Base-by-base conservation (phyloP, 2,329 filamentous ascomycete genomes). In the Colletotrichum sp. region DNA sequence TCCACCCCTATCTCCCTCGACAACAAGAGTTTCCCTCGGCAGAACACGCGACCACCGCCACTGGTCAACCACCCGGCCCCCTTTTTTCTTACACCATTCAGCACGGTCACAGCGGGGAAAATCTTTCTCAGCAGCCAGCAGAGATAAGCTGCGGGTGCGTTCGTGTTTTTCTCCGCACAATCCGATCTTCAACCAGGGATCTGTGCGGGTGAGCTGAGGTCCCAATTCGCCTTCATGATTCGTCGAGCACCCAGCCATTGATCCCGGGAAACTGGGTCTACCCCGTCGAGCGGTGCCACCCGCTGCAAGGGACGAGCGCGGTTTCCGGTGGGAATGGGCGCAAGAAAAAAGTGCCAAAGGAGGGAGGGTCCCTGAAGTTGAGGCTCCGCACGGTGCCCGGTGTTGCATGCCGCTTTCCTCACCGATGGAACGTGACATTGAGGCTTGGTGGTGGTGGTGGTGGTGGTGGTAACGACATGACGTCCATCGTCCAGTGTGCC, bases 381-480 rank as follows among this genome's bases (percentile, higher is more conserved):
- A 72, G 68, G 72, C 72, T 75, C 68, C 72, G 72, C 72, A 26
- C 36, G 39, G 55, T 59, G 55, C 24, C 18, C 30, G 71, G 39
- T 70, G 65, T 65, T n/a, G 72, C 68, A 71, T 57, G 63, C 63
- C 63, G 57, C 44, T 52, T 57, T 67, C 15, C 64, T 55, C 55
- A 44, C 73, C 63, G 73, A 75, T 75, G 73, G 69, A 75, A 75
- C 73, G 73, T 75, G n/a, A 72, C 55, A 72, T 72, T 34, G 22
- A 52, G 44, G 44, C 44, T 22, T 22, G 44, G 4, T 22, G 12
- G 44, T 52, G 55, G 28, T 59, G 22, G 44, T 52, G 55, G 28
- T 59, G 22, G 22, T 52, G 16, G 18, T 22, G 15, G 30, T 30
- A 30, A 44, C 55, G 34, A 44, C 55, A 59, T 59, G 52, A 24